Conservation (phyloP, 108 stramenopile species). For the Cyclotella atomus region DNA sequence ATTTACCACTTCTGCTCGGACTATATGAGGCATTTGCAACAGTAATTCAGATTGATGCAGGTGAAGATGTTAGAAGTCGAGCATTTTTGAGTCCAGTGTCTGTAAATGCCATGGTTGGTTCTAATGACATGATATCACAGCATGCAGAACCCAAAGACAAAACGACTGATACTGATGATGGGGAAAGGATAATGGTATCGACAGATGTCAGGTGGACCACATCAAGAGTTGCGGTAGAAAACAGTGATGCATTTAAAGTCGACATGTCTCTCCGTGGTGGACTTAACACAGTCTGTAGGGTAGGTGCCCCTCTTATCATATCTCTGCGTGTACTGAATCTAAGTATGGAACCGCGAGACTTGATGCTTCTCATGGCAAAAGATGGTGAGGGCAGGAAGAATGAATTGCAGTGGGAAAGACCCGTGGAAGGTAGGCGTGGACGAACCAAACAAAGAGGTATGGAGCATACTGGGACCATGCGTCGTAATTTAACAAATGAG, state of each 20-base stretch:
- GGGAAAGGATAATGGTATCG: conserved; percentile 58
- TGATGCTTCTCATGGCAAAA: conserved; percentile 83
- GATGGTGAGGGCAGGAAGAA: conserved; percentile 50
- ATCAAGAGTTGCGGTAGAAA: conserved; percentile 70
- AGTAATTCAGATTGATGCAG: conserved; percentile 77
- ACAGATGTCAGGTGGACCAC: conserved; percentile 81
- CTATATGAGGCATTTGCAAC: conserved; percentile 75
- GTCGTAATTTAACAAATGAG: conserved; percentile 18
- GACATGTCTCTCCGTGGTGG: conserved; percentile 57
- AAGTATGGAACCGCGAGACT: conserved; percentile 65
- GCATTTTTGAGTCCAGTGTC: conserved; percentile 73
- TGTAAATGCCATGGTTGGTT: conserved; percentile 69
- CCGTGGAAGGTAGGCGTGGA: conserved; percentile 1
- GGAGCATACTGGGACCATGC: background rate
- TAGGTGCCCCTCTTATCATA: conserved; percentile 73
- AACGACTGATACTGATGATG: conserved; percentile 1
- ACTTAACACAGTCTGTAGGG: conserved; percentile 39
- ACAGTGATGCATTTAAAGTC: conserved; percentile 80
- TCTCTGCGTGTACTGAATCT: conserved; percentile 74
- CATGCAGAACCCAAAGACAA: background rate
- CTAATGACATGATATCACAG: background rate
- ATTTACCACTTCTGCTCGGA: conserved; percentile 65
- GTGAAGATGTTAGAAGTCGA: conserved; percentile 50
- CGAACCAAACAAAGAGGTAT: conserved; percentile 9
- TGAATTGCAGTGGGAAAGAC: conserved; percentile 30